Base-by-base conservation (phyloP, 805 yeast genomes). In the Metschnikowia lochheadii region DNA sequence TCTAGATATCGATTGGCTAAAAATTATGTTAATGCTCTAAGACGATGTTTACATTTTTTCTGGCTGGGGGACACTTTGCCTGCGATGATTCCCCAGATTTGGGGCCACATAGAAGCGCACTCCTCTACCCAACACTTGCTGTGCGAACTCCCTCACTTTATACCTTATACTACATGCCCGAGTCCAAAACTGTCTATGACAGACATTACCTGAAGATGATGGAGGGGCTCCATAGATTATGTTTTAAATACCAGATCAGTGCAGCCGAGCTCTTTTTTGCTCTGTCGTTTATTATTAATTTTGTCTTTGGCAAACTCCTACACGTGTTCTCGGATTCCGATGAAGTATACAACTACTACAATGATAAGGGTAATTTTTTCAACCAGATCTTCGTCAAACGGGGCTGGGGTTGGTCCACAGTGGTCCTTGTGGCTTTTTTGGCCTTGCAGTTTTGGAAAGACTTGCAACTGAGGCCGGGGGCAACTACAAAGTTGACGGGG, bases 401-500 rank as follows among this genome's bases (percentile, higher is more conserved):
- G 23, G 98, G 97, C 2, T 94, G 98, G 98, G 75, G 81, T 14
- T 94, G 97, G 98, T 90, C 96, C 8, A 59, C 77, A 3, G 18
- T 65, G 2, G 63, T 53, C 14, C 52, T 70, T 13, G 54, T 56
- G 1, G 44, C 58, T 8, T 73, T 70, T 51, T 72, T 66, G 50
- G 57, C 48, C 1, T 35, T 61, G 7, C 46, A 62, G n/a, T 36
- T 23, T 17, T 34, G 40, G 40, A 44, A 44, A 26, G 36, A 35
- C 51, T 8, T 14, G 17, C 48, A 34, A 20, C 29, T 3, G 33
- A 21, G 13, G 34, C 6, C 14, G n/a, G 42, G 31, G 6, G 26
- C 45, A 14, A 7, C 36, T 11, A 8, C 15, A 31, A 37, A 37
- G 20, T 11, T 49, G 21, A 35, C 46, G 21, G 26, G 40, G 10